Evolutionary conservation across 129 eudicot species (phyloP).

Genomic region (carrot (Daucus carota)): DH1_v3.0 NC_030383.2:45425501-45426000

Average conservation of each 20-base stretch:
- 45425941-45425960: neutral
- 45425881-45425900: neutral
- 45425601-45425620: neutral
- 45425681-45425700: neutral
- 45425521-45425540: neutral
- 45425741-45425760: conserved; percentile 2
- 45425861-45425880: neutral
- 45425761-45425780: neutral
- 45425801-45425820: neutral
- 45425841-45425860: neutral
- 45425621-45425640: neutral
- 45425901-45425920: neutral
- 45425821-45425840: neutral
- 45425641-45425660: neutral
- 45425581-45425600: neutral
- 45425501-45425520: conserved; percentile 38
- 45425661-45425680: neutral
- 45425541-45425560: neutral
- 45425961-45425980: neutral
- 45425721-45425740: neutral
- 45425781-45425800: neutral
- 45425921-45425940: neutral
- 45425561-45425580: neutral
- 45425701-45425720: neutral
- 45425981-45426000: neutral